Conservation (phyloP, 176 grass and related monocot species). For the Zea luxurians region DNA sequence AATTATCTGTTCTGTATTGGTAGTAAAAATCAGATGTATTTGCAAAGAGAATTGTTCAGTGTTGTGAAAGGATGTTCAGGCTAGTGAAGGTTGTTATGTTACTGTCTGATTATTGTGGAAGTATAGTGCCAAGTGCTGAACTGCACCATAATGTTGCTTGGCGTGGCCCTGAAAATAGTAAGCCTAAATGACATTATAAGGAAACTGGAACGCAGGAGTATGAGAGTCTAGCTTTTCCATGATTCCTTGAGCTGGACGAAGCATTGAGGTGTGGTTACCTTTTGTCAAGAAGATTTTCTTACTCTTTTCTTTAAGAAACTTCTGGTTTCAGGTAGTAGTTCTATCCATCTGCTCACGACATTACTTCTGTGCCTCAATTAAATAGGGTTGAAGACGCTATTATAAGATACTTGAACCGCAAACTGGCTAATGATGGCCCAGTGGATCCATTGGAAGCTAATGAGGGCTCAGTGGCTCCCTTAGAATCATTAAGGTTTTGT, state of each 20-base stretch:
- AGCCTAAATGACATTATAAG: background rate
- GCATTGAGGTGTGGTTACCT: background rate
- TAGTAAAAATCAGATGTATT: conserved; percentile 39
- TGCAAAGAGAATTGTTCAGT: conserved; percentile 30
- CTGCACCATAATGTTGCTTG: conserved; percentile 7
- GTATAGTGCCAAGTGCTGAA: conserved; percentile 31
- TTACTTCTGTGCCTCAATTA: conserved; percentile 27
- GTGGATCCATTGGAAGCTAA: background rate
- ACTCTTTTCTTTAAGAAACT: background rate
- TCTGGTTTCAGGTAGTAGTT: background rate
- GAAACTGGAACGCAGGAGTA: background rate
- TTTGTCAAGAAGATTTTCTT: background rate
- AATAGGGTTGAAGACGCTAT: conserved; percentile 92
- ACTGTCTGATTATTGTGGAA: conserved; percentile 25
- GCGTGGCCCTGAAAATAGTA: background rate
- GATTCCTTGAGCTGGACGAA: background rate
- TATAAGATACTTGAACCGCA: conserved; percentile 91
- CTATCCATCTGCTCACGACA: conserved; percentile 29
- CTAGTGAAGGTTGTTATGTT: conserved; percentile 34
- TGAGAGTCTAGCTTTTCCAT: background rate
- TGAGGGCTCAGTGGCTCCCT: too few relatives aligned
- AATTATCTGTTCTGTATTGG: conserved; percentile 42
- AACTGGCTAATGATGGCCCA: conserved; percentile 66
- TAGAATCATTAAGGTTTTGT: too few relatives aligned
- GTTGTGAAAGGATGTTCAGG: conserved; percentile 30